phyloP scores from a whole-genome alignment of 306 rosid species.

The Cucumis cinereus region DNA sequence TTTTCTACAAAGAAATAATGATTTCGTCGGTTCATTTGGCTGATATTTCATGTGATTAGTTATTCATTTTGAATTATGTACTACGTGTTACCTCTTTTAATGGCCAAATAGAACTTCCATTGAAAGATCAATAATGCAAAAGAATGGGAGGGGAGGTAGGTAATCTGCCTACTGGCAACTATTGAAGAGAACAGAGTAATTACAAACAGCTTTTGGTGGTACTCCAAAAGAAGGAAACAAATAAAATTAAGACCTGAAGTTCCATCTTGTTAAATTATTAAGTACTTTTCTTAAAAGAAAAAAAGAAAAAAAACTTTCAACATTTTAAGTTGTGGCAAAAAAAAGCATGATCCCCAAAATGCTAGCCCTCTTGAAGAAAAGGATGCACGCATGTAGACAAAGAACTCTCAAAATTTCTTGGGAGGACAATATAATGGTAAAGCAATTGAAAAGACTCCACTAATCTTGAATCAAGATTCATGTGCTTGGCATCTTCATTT shows the following conservation, averaged over 20 bases:
- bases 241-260: neutral
- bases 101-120: neutral
- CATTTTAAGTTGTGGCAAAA: neutral
- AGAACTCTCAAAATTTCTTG: neutral
- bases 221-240: neutral
- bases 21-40: neutral
- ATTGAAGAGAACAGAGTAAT: neutral
- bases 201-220: neutral
- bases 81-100: neutral
- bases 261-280: neutral
- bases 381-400: neutral
- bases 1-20: neutral
- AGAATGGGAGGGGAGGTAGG: neutral
- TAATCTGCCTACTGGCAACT: neutral
- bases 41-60: neutral
- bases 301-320: neutral
- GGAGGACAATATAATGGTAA: neutral
- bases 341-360: neutral
- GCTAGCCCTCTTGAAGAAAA: neutral
- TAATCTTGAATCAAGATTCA: neutral
- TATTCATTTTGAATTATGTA: neutral
- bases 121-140: neutral
- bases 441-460: neutral
- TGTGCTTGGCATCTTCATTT: neutral
- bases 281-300: neutral